A percentile compares a stretch with the other conserved stretches of the same genome.
These are phyloP conservation scores for Candida pseudofarinosa DNA, from an alignment of 805 yeast species.

Conservation along the genomic window DNA sequence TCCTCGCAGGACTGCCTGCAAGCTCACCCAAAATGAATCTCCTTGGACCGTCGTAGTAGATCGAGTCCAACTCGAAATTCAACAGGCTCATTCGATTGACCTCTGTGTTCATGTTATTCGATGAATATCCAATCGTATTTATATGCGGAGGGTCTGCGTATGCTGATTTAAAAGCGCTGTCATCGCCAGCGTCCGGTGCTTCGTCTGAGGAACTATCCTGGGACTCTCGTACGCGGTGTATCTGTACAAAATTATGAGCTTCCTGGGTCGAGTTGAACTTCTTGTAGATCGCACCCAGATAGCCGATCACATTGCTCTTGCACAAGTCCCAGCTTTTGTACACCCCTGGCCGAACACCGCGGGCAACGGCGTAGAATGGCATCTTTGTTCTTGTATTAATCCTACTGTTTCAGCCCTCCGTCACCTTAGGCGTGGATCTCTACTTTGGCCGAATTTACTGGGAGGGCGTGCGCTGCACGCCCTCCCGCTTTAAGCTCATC, in stretches of 20 bases:
- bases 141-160: neutral
- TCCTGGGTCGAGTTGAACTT: slow-evolving; percentile 45
- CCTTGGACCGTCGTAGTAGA: neutral
- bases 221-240: neutral
- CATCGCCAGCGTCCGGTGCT: neutral
- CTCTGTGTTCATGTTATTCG: neutral
- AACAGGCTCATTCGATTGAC: neutral
- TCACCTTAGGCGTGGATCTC: too few species aligned
- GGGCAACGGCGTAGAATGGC: slow-evolving; percentile 38
- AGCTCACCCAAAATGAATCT: neutral
- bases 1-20: neutral
- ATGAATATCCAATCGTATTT: neutral
- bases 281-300: slow-evolving; percentile 52
- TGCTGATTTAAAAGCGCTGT: neutral
- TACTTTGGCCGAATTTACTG: too few species aligned
- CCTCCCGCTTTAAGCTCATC: neutral
- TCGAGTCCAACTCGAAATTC: neutral
- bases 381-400: slow-evolving; percentile 4
- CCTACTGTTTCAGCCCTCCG: neutral
- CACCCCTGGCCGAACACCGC: slow-evolving; percentile 46
- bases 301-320: slow-evolving; percentile 51
- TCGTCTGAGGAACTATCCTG: neutral
- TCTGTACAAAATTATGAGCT: slow-evolving; percentile 35
- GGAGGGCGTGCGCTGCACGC: neutral
- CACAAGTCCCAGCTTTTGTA: slow-evolving; percentile 59